Evolutionary conservation across 2,329 filamentous ascomycete species (phyloP), one percentile per base, ranked within the genome.

Genomic region (Sporothrix sp.): DNA sequence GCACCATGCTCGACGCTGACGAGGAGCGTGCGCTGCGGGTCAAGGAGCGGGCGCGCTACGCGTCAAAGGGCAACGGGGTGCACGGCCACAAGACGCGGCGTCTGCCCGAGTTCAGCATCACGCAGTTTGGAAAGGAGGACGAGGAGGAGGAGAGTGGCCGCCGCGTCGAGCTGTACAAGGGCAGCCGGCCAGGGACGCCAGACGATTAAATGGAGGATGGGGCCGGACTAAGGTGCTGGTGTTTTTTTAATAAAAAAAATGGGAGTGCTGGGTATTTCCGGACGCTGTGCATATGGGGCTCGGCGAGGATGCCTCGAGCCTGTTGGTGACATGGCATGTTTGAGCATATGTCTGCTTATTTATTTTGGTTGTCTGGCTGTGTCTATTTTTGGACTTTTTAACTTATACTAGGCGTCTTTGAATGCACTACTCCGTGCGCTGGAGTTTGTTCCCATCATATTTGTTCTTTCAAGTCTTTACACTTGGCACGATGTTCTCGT

Each of bases 1-100:
- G 90, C 23, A 94, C 87, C n/a, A 83, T 95, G 76, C 68, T 95
- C 45, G 73, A 75, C 42, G 76, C 76, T 38, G 76, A 79, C 18
- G 82, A 81, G 21, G 88, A 94, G 67, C 71, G 68, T 57, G 68
- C 69, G 23, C 68, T 85, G 27, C 68, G 78, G 42, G 71, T 73
- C 8, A 71, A 77, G 53, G 79, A 84, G 62, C 68, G 65, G 58
- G 65, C 69, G 51, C 63, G 66, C 57, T 60, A 64, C 62, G 25
- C 63, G 66, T 20, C 59, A 53, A 63, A 66, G 57, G 68, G 65
- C n/a, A n/a, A 51, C 62, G 64, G 14, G 56, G 60, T 6, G 14
- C 54, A 60, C 39, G 58, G 37, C 52, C 58, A 65, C 9, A 54
- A 62, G 23, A 53, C 63, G 25, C 54, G 62, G 46, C 61, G 57